Base-by-base conservation (phyloP, 306 rosid genomes). In the Gleditsia sinensis region DNA sequence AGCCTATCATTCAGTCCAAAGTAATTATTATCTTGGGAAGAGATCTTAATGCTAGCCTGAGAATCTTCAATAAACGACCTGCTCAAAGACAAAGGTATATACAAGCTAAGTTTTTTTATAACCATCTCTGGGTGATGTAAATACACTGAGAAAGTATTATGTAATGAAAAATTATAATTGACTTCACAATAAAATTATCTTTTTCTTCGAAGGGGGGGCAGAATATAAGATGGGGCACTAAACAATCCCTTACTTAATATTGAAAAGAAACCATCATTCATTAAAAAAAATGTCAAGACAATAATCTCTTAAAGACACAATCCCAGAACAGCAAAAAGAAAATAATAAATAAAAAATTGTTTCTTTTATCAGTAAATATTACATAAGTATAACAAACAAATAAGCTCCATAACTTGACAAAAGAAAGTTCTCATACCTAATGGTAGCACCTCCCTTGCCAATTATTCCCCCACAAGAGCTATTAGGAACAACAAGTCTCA, bases 371-470 rank as follows among this genome's bases (percentile, higher is more conserved):
- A 8, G 27, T 57, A 61, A 64, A 51, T 20, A 43, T 56, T 71
- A 28, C 33, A 71, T 11, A 62, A 57, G 49, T 64, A 78, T 17
- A 23, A 37, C 23, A 83, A 79, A 62, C 74, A 75, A n/a, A 42
- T 53, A 30, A 42, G 42, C 46, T 72, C 23, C 25, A 11, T 42
- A 74, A 19, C 58, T 63, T 59, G 57, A 80, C 51, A 64, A 25
- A 60, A 69, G 56, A 62, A 17, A 71, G 57, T 40, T 71, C 48
- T 34, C 80, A 55, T 87, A 94, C 98, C 94, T 94, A 65, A 94
- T 94, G 55, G 97, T 94, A 74, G 98, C 86, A n/a, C 98, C 98
- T 75, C 96, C 97, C 81, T 94, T 94, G 76, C 98, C 98, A 77
- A 94, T 94, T 81, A 94, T 90, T 76, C 97, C 98, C 83, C 98